Base-by-base conservation (phyloP, 163 green algal species). In the Trebouxia gelatinosa region DNA sequence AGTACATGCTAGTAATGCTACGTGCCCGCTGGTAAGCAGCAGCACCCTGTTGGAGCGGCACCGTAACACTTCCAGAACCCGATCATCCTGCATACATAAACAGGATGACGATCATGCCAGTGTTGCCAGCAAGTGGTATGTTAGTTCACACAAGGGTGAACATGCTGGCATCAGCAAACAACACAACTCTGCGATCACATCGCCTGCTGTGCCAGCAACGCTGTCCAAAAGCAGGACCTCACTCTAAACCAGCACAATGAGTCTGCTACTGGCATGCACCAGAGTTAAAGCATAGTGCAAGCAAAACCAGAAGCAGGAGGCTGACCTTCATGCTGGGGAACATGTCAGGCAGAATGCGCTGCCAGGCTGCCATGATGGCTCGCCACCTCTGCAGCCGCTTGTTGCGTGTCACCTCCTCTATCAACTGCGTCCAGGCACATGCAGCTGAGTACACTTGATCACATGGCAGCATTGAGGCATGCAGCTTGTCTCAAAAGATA, bases 371-470 rank as follows among this genome's bases (percentile, higher is more conserved):
- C 17, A 76, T 61, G 28, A 62, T 40, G 5, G 43, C 46, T 5
- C 62, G 29, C 39, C 48, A 76, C 0, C 46, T 39, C 31, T 62
- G 43, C 28, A 62, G 43, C 13, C 11, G 31, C 68, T 62, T 59
- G 40, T 61, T 76, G 40, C 46, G 40, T 31, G 43, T 76, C 40
- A 61, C 68, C 29, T 76, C 68, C 68, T 76, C 68, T 61, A 76
- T 59, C 26, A 76, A 29, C 68, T 76, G 68, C 28, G n/a, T n/a
- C n/a, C n/a, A n/a, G n/a, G n/a, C n/a, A n/a, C n/a, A n/a, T n/a
- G n/a, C n/a, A n/a, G n/a, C n/a, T n/a, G n/a, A n/a, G n/a, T n/a
- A n/a, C n/a, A n/a, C n/a, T n/a, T n/a, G n/a, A n/a, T n/a, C n/a
- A n/a, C n/a, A n/a, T n/a, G n/a, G n/a, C n/a, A n/a, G n/a, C n/a